Base-by-base conservation (phyloP, 495 filamentous ascomycete species). In the Aspergillus leporis region DNA sequence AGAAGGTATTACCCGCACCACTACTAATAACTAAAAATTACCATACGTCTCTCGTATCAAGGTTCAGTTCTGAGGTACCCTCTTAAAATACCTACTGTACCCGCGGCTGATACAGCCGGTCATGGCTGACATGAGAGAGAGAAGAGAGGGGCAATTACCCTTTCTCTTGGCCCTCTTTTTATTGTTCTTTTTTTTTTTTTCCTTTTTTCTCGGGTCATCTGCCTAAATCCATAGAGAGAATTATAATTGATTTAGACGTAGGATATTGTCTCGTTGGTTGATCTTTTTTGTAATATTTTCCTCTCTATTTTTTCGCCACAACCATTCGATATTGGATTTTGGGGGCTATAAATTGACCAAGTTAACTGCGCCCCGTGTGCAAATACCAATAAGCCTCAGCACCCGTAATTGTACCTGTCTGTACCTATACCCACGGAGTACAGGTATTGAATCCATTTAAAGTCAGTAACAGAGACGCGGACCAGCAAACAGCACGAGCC, bases 401-500 rank as follows among this genome's bases (percentile, higher is more conserved):
- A 47, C 6, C 19, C 19, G 16, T 8, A n/a, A n/a, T n/a, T n/a
- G n/a, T 28, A 28, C 25, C 25, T 28, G 25, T 28, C 25, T 28
- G 25, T n/a, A n/a, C n/a, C 25, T 28, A 6, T 28, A 28, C 25
- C 25, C 6, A 6, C n/a, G 16, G 43, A 9, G 5, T 47, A 23
- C 12, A 22, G 1, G 43, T 47, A 47, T 23, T 23, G 43, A 47
- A 47, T 23, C 38, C 38, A n/a, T n/a, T n/a, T 41, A 41, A 41
- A 14, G 38, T 41, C 43, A 10, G 19, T 47, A 47, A 40, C 19
- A n/a, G 43, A 47, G 19, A 47, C 19, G 43, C 43, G 41, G 41
- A 36, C 34, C 34, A 36, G 34, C 34, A 36, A 14, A 10, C 41
- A 45, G 41, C 41, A 45, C 41, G 43, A 47, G 43, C 43, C 43